These are phyloP conservation scores for Phaffia rhodozyma DNA, from an alignment of 1,284 basidiomycete genomes.

Conservation along the genomic window DNA sequence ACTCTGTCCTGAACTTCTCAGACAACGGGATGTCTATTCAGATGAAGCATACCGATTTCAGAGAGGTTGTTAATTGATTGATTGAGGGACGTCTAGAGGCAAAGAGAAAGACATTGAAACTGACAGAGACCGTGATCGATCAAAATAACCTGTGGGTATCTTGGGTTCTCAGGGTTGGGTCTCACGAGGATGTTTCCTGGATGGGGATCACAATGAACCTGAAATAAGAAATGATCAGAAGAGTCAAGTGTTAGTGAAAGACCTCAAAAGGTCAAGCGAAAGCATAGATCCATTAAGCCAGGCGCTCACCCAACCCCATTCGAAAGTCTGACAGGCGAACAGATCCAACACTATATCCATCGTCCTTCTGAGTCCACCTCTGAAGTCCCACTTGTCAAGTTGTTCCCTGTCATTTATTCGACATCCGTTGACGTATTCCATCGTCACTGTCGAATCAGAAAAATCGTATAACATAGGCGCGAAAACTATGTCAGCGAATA, in stretches of 20 bases:
- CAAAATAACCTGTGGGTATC: slow-evolving; percentile 59
- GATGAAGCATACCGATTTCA: background rate
- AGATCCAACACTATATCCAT: slow-evolving; percentile 73
- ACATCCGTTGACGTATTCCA: slow-evolving; percentile 66
- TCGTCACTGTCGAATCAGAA: slow-evolving; percentile 42
- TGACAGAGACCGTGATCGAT: slow-evolving; percentile 71
- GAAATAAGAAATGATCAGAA: background rate
- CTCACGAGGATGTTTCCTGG: slow-evolving; percentile 73
- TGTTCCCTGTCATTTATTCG: slow-evolving; percentile 48
- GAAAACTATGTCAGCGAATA: too few species aligned
- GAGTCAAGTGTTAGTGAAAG: background rate
- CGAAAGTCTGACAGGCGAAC: slow-evolving; percentile 72
- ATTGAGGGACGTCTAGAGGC: too few species aligned
- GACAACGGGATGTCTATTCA: slow-evolving; percentile 47
- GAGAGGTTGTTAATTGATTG: too few species aligned
- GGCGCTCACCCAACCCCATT: slow-evolving; percentile 71
- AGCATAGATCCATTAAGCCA: background rate
- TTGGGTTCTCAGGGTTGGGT: slow-evolving; percentile 49
- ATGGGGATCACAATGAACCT: slow-evolving; percentile 51
- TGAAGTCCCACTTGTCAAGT: background rate
- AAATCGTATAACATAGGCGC: too few species aligned
- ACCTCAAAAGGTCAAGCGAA: background rate
- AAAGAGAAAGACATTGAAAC: background rate
- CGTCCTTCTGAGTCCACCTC: slow-evolving; percentile 28
- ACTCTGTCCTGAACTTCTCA: slow-evolving; percentile 55